Conservation (phyloP, 805 yeast genomes). For the Priceomyces fermenticarens region DNA sequence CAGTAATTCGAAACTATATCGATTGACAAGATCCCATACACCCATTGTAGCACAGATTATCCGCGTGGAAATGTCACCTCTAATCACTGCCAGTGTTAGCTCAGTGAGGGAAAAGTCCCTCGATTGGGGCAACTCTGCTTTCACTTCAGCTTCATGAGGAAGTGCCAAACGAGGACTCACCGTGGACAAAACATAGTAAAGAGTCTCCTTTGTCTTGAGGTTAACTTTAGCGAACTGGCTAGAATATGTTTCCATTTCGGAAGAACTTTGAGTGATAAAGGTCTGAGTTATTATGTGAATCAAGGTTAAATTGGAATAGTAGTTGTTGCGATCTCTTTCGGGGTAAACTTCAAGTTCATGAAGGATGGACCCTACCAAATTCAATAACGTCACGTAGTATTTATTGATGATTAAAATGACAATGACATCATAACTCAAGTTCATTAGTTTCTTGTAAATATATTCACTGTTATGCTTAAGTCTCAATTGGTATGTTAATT, state of each 20-base stretch:
- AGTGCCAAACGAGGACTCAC: conserved; percentile 11
- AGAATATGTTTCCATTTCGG: not conserved
- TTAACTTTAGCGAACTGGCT: conserved; percentile 3
- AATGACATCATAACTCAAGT: conserved; percentile 31
- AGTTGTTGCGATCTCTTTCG: conserved; percentile 6
- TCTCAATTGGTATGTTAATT: conserved; percentile 37
- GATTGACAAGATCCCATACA: conserved; percentile 32
- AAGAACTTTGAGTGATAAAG: not conserved
- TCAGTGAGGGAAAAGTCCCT: conserved; percentile 9
- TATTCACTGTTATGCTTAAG: conserved; percentile 12
- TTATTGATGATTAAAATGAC: conserved; percentile 28
- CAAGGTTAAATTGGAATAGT: conserved; percentile 20
- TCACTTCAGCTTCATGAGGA: conserved; percentile 5
- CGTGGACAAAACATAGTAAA: conserved; percentile 12
- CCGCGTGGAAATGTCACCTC: conserved; percentile 24
- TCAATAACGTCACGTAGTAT: conserved; percentile 24
- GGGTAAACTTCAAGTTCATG: conserved; percentile 13
- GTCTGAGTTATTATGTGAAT: conserved; percentile 13
- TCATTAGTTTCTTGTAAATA: conserved; percentile 16
- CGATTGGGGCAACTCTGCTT: not conserved
- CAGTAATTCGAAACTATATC: conserved; percentile 9
- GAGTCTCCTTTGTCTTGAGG: conserved; percentile 6
- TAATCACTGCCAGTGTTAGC: conserved; percentile 13
- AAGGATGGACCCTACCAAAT: conserved; percentile 22
- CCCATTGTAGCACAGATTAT: conserved; percentile 34